Percentiles rank a stretch among this genome's conserved stretches.
Evolutionary conservation across 1,284 basidiomycete genomes (phyloP).

Genomic region (Ustilago trichophora): DNA sequence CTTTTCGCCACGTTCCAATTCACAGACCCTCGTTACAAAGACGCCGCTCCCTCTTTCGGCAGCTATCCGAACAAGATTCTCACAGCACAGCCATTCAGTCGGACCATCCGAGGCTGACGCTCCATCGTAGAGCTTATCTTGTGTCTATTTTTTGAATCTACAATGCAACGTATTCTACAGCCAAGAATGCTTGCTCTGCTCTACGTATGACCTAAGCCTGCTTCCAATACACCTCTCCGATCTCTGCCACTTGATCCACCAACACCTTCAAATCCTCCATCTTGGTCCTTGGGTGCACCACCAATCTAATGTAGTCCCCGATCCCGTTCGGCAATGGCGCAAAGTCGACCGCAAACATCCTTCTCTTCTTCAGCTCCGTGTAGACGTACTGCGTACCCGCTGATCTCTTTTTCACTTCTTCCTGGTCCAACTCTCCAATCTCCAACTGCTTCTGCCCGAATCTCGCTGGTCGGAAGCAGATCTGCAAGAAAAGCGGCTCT

Average conservation of each 20-base stretch:
- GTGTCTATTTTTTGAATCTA: too few relatives aligned
- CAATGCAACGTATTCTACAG: too few relatives aligned
- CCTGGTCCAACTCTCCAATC: background rate
- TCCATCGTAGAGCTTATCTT: too few relatives aligned
- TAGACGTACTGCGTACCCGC: conserved; percentile 32
- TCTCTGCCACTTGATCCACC: conserved; percentile 47
- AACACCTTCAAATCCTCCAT: conserved; percentile 39
- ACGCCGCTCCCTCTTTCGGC: too few relatives aligned
- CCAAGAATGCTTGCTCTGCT: too few relatives aligned
- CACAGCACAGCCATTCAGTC: too few relatives aligned
- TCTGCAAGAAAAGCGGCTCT: conserved; percentile 56
- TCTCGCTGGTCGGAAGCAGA: conserved; percentile 56
- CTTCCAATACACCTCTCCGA: conserved; percentile 40
- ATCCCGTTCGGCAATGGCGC: conserved; percentile 50
- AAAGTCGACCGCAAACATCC: conserved; percentile 61
- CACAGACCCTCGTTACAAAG: too few relatives aligned
- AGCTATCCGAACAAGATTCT: too few relatives aligned
- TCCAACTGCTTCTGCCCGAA: background rate
- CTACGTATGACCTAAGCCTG: conserved; percentile 5
- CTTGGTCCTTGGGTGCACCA: conserved; percentile 57
- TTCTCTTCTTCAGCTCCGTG: conserved; percentile 31
- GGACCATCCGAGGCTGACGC: too few relatives aligned
- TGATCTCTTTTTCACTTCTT: conserved; percentile 16
- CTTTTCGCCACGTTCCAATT: too few relatives aligned
- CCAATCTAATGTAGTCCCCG: conserved; percentile 55